Evolutionary conservation across 2,329 filamentous ascomycete genomes (phyloP).

Genomic region (Spiromastix sp.): DNA sequence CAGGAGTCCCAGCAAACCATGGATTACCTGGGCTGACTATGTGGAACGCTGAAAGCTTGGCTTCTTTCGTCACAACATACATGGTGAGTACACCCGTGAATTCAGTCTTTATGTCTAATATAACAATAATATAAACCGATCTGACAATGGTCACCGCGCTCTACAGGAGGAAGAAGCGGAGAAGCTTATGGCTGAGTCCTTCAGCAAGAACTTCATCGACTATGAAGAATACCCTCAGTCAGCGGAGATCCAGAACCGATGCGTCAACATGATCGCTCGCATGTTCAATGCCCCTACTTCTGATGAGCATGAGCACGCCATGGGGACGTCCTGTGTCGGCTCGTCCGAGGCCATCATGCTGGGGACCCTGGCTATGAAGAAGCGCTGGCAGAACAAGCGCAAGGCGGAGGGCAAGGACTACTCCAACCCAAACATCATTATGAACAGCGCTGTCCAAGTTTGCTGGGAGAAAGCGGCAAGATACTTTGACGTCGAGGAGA

Average conservation of each 20-base stretch:
- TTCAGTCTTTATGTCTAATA: too few relatives aligned
- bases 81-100: slow-evolving; percentile 56
- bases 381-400: slow-evolving; percentile 80
- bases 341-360: slow-evolving; percentile 61
- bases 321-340: slow-evolving; percentile 82
- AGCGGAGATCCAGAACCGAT: slow-evolving; percentile 83
- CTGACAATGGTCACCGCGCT: background rate
- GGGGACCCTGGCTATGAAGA: slow-evolving; percentile 75
- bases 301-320: slow-evolving; percentile 49
- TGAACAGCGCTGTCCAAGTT: slow-evolving; percentile 92
- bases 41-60: slow-evolving; percentile 50
- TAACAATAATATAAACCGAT: background rate
- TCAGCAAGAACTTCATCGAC: slow-evolving; percentile 92
- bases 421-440: slow-evolving; percentile 81
- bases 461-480: slow-evolving; percentile 91
- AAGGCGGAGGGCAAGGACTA: slow-evolving; percentile 70
- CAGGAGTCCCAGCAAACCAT: too few relatives aligned
- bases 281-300: slow-evolving; percentile 69
- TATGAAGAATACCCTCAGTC: slow-evolving; percentile 77
- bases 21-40: too few relatives aligned
- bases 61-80: slow-evolving; percentile 91
- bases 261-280: slow-evolving; percentile 79
- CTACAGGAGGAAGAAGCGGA: slow-evolving; percentile 80
- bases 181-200: slow-evolving; percentile 86
- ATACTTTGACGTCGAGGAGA: slow-evolving; percentile 91